Conservation (phyloP, 345 rosid genomes). For the Trapa incisa region DNA sequence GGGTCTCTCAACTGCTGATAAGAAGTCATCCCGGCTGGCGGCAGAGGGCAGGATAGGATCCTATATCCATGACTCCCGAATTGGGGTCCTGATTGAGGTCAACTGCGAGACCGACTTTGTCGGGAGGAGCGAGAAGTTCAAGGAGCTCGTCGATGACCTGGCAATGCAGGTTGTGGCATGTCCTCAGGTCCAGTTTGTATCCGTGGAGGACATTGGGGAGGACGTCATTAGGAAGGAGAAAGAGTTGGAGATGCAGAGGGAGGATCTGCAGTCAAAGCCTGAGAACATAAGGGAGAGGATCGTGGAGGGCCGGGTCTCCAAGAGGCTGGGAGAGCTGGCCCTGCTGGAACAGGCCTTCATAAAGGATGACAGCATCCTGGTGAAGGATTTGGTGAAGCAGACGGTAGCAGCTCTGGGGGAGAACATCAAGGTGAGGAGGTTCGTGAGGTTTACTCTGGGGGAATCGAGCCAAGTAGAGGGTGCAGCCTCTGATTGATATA, state of each 20-base stretch:
- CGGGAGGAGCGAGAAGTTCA: slow-evolving; percentile 79
- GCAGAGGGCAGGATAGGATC: slow-evolving; percentile 94
- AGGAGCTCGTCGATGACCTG: slow-evolving; percentile 77
- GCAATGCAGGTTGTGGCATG: slow-evolving; percentile 91
- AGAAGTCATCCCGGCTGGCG: slow-evolving; percentile 85
- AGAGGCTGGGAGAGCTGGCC: slow-evolving; percentile 74
- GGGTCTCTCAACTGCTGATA: slow-evolving; percentile 85
- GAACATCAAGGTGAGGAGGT: slow-evolving; percentile 72
- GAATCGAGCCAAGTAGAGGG: slow-evolving; percentile 25
- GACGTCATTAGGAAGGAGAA: slow-evolving; percentile 46
- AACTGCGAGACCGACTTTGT: slow-evolving; percentile 94
- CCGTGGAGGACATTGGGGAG: slow-evolving; percentile 56
- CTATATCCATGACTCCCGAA: slow-evolving; percentile 82
- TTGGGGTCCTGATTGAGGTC: slow-evolving; percentile 84
- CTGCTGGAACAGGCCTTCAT: slow-evolving; percentile 72
- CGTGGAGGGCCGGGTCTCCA: slow-evolving; percentile 74
- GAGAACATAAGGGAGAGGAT: slow-evolving; percentile 80
- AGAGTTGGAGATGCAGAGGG: slow-evolving; percentile 89
- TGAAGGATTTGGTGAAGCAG: slow-evolving; percentile 76
- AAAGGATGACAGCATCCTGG: slow-evolving; percentile 54
- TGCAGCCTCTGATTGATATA: slow-evolving; percentile 10
- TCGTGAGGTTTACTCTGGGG: slow-evolving; percentile 60
- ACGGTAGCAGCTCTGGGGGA: slow-evolving; percentile 83
- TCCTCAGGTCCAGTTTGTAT: slow-evolving; percentile 71
- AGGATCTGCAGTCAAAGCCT: slow-evolving; percentile 75